These are phyloP conservation scores for Heterobasidion parviporum DNA, from an alignment of 1,284 basidiomycete species.

Conservation along the genomic window DNA sequence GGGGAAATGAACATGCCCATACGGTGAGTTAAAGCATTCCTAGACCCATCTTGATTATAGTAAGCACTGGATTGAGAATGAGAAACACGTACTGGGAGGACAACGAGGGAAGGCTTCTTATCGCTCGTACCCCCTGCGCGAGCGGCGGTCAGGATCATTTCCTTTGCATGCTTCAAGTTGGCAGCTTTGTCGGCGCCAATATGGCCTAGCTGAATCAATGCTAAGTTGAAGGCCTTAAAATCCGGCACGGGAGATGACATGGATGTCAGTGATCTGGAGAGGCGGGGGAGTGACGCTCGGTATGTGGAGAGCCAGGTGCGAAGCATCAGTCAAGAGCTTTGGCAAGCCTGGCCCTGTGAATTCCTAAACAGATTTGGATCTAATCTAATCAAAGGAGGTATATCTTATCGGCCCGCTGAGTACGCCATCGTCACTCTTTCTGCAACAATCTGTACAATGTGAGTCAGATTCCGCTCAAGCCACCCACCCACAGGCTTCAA, in stretches of 20 bases:
- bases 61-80: background rate
- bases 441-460: no score
- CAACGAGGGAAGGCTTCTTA: slow-evolving; percentile 72
- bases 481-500: no score
- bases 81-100: slow-evolving; percentile 67
- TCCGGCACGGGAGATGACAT: slow-evolving; percentile 21
- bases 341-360: no score
- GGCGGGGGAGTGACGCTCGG: slow-evolving; percentile 8
- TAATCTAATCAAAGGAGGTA: no score
- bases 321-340: background rate
- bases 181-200: slow-evolving; percentile 64
- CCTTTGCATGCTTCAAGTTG: slow-evolving; percentile 73
- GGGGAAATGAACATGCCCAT: slow-evolving; percentile 82
- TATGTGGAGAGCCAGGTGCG: background rate
- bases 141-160: slow-evolving; percentile 72
- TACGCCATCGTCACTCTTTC: no score
- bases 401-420: no score
- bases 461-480: no score
- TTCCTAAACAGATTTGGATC: no score
- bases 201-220: slow-evolving; percentile 79
- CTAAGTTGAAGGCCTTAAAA: slow-evolving; percentile 74
- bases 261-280: background rate
- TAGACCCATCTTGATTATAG: slow-evolving; percentile 21
- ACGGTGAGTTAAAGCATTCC: slow-evolving; percentile 99
- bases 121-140: slow-evolving; percentile 25